Conservation (phyloP, 192 early-diverging fungal genomes). For the Coemansia sp. region DNA sequence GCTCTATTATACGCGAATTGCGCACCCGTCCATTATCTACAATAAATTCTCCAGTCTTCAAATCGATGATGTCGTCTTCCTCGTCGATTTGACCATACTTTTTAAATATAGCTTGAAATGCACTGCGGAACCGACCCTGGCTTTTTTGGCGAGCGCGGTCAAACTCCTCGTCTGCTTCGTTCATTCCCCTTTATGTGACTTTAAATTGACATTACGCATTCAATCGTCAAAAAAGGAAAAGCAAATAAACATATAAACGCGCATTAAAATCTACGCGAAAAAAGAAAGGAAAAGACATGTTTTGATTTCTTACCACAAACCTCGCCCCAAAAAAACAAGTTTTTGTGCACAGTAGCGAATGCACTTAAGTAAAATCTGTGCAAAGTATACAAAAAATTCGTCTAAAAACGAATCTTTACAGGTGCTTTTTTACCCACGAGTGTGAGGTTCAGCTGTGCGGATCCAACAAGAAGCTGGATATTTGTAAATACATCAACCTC, state of each 20-base stretch:
- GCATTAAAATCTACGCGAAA: background rate
- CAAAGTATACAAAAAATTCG: background rate
- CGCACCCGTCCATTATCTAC: slow-evolving; percentile 49
- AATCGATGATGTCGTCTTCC: slow-evolving; percentile 45
- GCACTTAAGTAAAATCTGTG: no score
- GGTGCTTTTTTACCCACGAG: slow-evolving; percentile 38
- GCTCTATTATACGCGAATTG: slow-evolving; percentile 16
- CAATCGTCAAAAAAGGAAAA: background rate
- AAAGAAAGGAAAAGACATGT: background rate
- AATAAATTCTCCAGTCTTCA: slow-evolving; percentile 29
- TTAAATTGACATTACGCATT: background rate
- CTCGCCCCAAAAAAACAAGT: no score
- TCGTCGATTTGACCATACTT: slow-evolving; percentile 49
- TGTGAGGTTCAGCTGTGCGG: slow-evolving; percentile 42
- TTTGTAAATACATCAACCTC: slow-evolving; percentile 46
- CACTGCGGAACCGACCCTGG: slow-evolving; percentile 43
- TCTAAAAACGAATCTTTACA: slow-evolving; percentile 36
- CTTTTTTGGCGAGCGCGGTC: slow-evolving; percentile 39
- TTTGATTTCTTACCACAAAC: background rate
- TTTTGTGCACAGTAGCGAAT: no score
- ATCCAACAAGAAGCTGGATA: slow-evolving; percentile 35
- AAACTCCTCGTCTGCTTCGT: slow-evolving; percentile 40
- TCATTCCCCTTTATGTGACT: slow-evolving; percentile 17
- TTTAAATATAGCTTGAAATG: slow-evolving; percentile 46
- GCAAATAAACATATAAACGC: background rate